Evolutionary conservation across 176 grass and related monocot species (phyloP).

Genomic region (Stipa capillata): DNA sequence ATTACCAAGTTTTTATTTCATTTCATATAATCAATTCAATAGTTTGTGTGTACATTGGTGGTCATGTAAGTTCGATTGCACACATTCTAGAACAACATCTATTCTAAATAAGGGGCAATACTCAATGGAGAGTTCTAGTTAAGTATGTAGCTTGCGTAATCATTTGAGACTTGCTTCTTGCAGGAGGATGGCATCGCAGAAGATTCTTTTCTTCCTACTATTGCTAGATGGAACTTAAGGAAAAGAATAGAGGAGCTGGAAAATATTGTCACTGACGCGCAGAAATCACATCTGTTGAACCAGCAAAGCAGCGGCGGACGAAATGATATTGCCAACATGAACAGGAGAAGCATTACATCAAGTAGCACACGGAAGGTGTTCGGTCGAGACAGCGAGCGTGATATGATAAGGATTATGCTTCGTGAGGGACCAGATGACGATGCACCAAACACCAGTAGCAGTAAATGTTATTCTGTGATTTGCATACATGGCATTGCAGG

Average conservation of each 20-base stretch:
- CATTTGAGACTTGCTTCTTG: neutral
- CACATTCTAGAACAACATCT: too few species aligned
- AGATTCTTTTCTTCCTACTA: neutral
- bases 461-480: neutral
- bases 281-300: neutral
- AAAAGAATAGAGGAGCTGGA: conserved; percentile 17
- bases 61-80: neutral
- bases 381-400: neutral
- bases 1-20: neutral
- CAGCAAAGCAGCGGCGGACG: neutral
- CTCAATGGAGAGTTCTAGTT: neutral
- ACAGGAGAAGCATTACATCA: neutral
- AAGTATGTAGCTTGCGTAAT: neutral
- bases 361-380: neutral
- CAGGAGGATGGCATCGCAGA: neutral
- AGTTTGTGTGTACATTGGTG: neutral
- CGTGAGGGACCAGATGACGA: neutral
- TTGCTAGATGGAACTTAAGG: neutral
- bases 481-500: neutral
- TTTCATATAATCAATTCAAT: neutral
- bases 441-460: neutral
- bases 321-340: neutral
- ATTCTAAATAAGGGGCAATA: neutral
- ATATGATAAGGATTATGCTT: neutral
- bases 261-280: neutral